phyloP scores from a whole-genome alignment of 2,329 filamentous ascomycete genomes.

The Capronia americana region DNA sequence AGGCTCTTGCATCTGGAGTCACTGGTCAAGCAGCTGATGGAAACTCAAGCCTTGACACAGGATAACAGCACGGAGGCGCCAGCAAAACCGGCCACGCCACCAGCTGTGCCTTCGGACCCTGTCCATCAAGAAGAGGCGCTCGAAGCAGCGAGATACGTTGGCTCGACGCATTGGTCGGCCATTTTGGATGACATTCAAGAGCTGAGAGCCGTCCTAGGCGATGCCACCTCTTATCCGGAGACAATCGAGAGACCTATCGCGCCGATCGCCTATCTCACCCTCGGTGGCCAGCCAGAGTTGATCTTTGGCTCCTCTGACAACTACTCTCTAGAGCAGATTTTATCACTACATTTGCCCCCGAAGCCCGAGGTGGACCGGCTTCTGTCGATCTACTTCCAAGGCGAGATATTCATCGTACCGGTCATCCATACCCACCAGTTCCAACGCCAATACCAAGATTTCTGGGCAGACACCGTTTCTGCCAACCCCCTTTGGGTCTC shows the following conservation, averaged over 20 bases:
- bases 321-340: conserved; percentile 25
- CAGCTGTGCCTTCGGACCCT: background rate
- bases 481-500: conserved; percentile 59
- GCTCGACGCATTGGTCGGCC: conserved; percentile 51
- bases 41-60: conserved; percentile 18
- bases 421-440: conserved; percentile 32
- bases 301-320: conserved; percentile 28
- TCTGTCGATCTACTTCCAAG: conserved; percentile 33
- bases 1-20: conserved; percentile 30
- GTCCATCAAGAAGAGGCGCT: background rate
- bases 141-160: conserved; percentile 42
- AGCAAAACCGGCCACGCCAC: conserved; percentile 9
- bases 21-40: conserved; percentile 29
- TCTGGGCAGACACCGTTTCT: conserved; percentile 57
- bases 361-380: conserved; percentile 29
- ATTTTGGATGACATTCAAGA: conserved; percentile 45
- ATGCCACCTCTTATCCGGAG: background rate
- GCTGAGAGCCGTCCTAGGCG: conserved; percentile 25
- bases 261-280: background rate
- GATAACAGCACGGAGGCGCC: background rate
- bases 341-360: conserved; percentile 28
- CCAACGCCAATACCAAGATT: conserved; percentile 55
- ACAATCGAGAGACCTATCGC: background rate
- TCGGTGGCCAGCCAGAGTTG: conserved; percentile 13
- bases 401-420: conserved; percentile 31